These are phyloP conservation scores for Tricholomella constricta DNA, from an alignment of 768 basidiomycete species.

Conservation along the genomic window DNA sequence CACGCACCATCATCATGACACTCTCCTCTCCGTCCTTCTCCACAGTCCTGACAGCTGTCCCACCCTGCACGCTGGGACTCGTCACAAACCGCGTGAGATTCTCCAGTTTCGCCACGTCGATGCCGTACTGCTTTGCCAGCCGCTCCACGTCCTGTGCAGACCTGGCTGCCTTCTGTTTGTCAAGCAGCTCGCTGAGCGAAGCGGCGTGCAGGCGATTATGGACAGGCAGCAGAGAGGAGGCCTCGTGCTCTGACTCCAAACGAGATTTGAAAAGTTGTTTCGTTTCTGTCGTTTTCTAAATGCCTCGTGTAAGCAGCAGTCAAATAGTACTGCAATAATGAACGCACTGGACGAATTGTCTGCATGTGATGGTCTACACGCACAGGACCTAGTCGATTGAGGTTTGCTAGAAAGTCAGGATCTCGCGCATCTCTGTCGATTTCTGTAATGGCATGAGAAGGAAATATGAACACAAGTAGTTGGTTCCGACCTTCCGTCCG, in stretches of 20 bases:
- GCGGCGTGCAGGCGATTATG: slow-evolving; percentile 58
- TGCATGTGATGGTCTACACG: slow-evolving; percentile 67
- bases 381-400: slow-evolving; percentile 67
- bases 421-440: slow-evolving; percentile 69
- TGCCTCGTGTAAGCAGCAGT: background rate
- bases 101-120: slow-evolving; percentile 56
- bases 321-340: slow-evolving; percentile 16
- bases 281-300: slow-evolving; percentile 28
- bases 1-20: slow-evolving; percentile 50
- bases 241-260: slow-evolving; percentile 56
- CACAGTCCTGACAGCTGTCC: slow-evolving; percentile 41
- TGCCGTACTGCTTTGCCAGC: slow-evolving; percentile 54
- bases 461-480: background rate
- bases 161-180: slow-evolving; percentile 56
- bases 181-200: slow-evolving; percentile 57
- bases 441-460: slow-evolving; percentile 35
- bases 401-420: slow-evolving; percentile 68
- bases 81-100: slow-evolving; percentile 58
- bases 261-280: slow-evolving; percentile 56
- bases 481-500: slow-evolving; percentile 46
- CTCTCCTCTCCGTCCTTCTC: slow-evolving; percentile 61
- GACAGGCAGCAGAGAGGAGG: slow-evolving; percentile 38
- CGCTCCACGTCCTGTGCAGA: slow-evolving; percentile 43
- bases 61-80: slow-evolving; percentile 60
- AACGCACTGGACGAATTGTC: slow-evolving; percentile 45